Evolutionary conservation across 2,329 filamentous ascomycete species (phyloP), one percentile per base, ranked within the genome.

Genomic region (Colletotrichum zoysiae): DNA sequence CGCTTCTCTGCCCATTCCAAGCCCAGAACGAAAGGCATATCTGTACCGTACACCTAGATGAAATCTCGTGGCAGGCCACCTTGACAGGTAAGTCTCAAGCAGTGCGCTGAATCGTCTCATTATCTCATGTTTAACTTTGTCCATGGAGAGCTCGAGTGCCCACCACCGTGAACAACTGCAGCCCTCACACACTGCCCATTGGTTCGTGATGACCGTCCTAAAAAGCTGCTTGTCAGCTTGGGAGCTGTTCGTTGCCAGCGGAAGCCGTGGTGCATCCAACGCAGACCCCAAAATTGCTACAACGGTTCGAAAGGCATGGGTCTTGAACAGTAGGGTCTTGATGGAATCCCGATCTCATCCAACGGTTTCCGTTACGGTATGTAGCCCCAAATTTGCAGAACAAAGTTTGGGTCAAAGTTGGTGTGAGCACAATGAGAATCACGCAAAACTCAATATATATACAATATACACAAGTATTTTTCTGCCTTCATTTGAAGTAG

Each of bases 81-180:
- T 55, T n/a, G 48, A 11, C n/a, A 40, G 40, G 0, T 53, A 56
- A 66, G 56, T 61, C 35, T 50, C 64, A 62, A 67, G 48, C 67
- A 69, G 40, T 26, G 26, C 23, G 30, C 33, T 48, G 20, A 63
- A 50, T 42, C 42, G 18, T 42, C 26, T 70, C 56, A 42, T 67
- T 61, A 56, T 67, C 48, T 56, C 46, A 42, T 60, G 63, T 46
- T 62, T 50, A 44, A 67, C 56, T 46, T 70, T 56, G 9, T 18
- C n/a, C 38, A 66, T 58, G 40, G 67, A 64, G 58, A 48, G 35
- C 44, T 65, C 26, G 56, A 23, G 30, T 51, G 20, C 26, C 48
- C 48, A 60, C 48, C 48, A 60, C 56, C 42, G 33, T 42, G 38
- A 51, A 44, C 38, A 53, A 20, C 12, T 30, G 11, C 33, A 16